Base-by-base conservation (phyloP, 192 early-diverging fungal genomes). In the Diversispora eburnea region DNA sequence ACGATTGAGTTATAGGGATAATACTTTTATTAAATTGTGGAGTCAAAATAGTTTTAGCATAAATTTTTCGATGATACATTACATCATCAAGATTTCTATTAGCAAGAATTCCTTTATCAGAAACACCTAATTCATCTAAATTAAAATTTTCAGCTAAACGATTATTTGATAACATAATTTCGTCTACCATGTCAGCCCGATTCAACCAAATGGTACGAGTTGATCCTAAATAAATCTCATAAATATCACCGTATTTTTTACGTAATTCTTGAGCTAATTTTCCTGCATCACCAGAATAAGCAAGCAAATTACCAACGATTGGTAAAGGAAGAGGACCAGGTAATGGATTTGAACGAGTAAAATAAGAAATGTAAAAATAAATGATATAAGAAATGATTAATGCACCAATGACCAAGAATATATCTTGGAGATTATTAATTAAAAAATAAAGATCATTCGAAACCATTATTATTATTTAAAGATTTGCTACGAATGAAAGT, bases 251-350 rank as follows among this genome's bases (percentile, higher is more conserved):
- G 20, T 67, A 67, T 46, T 19, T 52, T 51, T 22, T 10, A 39
- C 17, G 41, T 62, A 62, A 62, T 42, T 0, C 5, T 12, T 52
- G 15, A 1, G n/a, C 12, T 10, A 3, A 67, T 52, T 33, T 48
- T 51, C 19, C 22, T 3, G 41, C 22, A 67, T 67, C 47, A 19
- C 43, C 43, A 39, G 46, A 12, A 33, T 52, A 51, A 51, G 25
- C 47, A 19, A 51, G 17, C 22, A 67, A 9, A 67, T 67, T 67
- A 6, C 66, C 66, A n/a, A 67, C 5, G 7, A 67, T 25, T 33
- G 66, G 66, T 52, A 67, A 52, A 15, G 66, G 66, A 25, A 67
- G 8, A 15, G 66, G 66, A n/a, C 66, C 66, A 25, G 43, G 43
- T n/a, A 51, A 52, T 17, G 66, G 66, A 67, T 49, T 67, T 5